Evolutionary conservation across 768 basidiomycete genomes (phyloP), one percentile per base, ranked within the genome.

Genomic region (Amylocystis lapponica): DNA sequence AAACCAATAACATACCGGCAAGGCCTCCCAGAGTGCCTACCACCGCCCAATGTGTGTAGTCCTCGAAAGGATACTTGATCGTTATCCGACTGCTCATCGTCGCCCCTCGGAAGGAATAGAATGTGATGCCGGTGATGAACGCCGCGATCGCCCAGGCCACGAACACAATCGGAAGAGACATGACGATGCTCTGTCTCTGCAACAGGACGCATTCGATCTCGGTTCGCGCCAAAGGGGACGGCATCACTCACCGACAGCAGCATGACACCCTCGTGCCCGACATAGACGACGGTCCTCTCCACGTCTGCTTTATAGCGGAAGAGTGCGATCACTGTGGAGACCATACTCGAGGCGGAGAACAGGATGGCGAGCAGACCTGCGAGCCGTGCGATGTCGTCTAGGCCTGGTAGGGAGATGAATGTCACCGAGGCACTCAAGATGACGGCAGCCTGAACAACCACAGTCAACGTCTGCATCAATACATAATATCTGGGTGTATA

Each of bases 381-480:
- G 36, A 80, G 68, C 43, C 86, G 75, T 43, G 81, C 66, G 48
- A 81, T 49, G 46, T 67, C 73, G 59, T 83, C 81, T 61, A 91
- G 52, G 29, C 81, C 83, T 53, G 88, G 86, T 41, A 91, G 72
- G 39, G 84, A 77, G 58, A 91, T 74, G 65, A 89, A 81, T 21
- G 86, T 88, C 44, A 88, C 83, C 30, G 86, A 85, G 25, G 86
- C 82, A 52, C 88, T 88, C 45, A 90, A 67, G 19, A 89, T 72
- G 45, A 89, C 73, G 22, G 87, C 87, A 53, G 86, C 85, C 87
- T 90, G 60, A 35, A 33, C 11, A 42, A 35, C 26, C 27, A 34
- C 39, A 27, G 26, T 22, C 25, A 31, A 20, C 5, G 26, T 40
- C 41, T 44, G 47, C 20, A 46, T 36, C 36, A 36, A 27, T 19